These are phyloP conservation scores for Podaxis sp. DNA, from an alignment of 768 basidiomycete species.

Conservation along the genomic window DNA sequence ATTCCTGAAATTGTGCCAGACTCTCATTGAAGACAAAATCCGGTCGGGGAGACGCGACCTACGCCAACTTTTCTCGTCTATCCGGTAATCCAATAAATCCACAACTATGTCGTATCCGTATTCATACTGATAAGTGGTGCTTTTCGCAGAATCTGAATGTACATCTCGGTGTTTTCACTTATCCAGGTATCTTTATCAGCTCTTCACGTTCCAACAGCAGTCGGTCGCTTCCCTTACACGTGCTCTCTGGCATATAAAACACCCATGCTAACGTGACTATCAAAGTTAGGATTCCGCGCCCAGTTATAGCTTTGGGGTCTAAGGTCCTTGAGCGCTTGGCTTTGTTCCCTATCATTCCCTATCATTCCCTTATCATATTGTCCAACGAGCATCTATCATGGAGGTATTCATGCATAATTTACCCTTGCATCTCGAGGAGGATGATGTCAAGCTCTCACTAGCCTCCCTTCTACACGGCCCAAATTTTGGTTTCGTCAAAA, in stretches of 20 bases:
- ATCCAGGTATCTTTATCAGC: background rate
- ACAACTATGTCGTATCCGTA: background rate
- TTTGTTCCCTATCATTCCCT: slow-evolving; percentile 4
- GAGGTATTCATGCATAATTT: slow-evolving; percentile 38
- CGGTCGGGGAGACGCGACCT: slow-evolving; percentile 55
- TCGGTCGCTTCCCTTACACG: background rate
- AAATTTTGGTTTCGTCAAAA: slow-evolving; percentile 25
- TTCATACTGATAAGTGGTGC: background rate
- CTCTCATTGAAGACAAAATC: slow-evolving; percentile 57
- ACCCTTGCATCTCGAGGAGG: slow-evolving; percentile 22
- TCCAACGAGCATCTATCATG: slow-evolving; percentile 22
- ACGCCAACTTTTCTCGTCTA: slow-evolving; percentile 48
- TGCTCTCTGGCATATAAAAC: background rate
- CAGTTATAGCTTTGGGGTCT: background rate
- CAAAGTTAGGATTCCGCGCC: background rate
- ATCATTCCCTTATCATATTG: background rate
- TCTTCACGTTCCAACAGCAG: background rate
- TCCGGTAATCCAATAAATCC: slow-evolving; percentile 7
- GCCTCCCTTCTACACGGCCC: slow-evolving; percentile 42
- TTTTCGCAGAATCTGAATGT: background rate
- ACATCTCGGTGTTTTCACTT: background rate
- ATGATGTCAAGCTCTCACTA: slow-evolving; percentile 30
- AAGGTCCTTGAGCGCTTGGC: background rate
- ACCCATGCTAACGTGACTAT: background rate
- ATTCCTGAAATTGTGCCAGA: slow-evolving; percentile 28